Evolutionary conservation across 2,329 filamentous ascomycete genomes (phyloP).

Genomic region (Cordyceps militaris): DNA sequence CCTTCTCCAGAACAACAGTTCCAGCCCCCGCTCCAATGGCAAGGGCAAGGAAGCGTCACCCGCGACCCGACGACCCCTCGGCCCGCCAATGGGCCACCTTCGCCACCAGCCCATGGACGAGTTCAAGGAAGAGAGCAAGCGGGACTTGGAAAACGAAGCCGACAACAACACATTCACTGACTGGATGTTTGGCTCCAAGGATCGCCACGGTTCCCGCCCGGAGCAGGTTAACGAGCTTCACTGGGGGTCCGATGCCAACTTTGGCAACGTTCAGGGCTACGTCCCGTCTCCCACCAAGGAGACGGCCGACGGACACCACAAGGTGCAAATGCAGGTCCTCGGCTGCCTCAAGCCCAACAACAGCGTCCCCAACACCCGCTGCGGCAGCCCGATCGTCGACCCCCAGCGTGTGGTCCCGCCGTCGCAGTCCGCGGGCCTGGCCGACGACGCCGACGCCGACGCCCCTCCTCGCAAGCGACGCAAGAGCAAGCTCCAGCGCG

Average conservation of each 20-base stretch:
- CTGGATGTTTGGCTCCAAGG: conserved; percentile 33
- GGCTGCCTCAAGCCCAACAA: conserved; percentile 49
- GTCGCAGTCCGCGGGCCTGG: conserved; percentile 18
- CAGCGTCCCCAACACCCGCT: conserved; percentile 53
- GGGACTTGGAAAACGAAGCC: conserved; percentile 25
- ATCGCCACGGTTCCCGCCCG: conserved; percentile 24
- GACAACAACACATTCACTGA: conserved; percentile 33
- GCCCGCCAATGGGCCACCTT: conserved; percentile 33
- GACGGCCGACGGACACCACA: conserved; percentile 49
- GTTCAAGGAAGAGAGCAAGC: conserved; percentile 33
- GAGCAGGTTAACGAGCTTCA: conserved; percentile 42
- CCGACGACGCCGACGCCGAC: conserved; percentile 32
- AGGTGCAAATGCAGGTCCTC: conserved; percentile 48
- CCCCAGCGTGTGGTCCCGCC: background rate
- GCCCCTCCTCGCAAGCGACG: conserved; percentile 44
- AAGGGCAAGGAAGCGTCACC: conserved; percentile 17
- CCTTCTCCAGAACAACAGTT: conserved; percentile 40
- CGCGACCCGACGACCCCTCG: conserved; percentile 21
- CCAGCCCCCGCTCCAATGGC: conserved; percentile 11
- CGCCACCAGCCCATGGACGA: conserved; percentile 37
- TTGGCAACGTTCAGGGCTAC: conserved; percentile 50
- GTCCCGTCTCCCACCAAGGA: conserved; percentile 49
- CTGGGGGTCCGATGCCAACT: conserved; percentile 64
- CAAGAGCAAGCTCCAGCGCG: conserved; percentile 45
- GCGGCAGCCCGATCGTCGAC: conserved; percentile 42